A percentile compares a stretch with the other conserved stretches of the same genome.
Evolutionary conservation across 1,139 yeast genomes (phyloP).

Genomic region (Sugiyamaella neomexicana): DNA sequence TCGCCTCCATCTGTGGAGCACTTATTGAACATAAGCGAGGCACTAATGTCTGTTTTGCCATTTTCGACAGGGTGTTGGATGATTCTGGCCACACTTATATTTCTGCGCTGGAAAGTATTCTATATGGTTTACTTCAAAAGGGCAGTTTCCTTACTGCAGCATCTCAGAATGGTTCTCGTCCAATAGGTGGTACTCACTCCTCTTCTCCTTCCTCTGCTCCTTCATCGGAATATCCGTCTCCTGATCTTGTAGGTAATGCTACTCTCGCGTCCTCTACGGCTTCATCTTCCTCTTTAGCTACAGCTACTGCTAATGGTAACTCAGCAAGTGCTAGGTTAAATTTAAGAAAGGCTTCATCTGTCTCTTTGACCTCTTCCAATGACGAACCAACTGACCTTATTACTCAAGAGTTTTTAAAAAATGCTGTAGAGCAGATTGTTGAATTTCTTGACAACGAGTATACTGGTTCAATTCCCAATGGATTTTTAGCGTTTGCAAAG

Average conservation of each 20-base stretch:
- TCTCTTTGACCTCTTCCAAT: conserved; percentile 24
- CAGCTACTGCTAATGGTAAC: conserved; percentile 6
- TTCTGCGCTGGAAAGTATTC: conserved; percentile 29
- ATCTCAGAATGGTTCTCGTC: conserved; percentile 1
- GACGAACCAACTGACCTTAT: conserved; percentile 16
- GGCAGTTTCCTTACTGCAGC: conserved; percentile 31
- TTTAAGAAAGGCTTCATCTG: conserved; percentile 23
- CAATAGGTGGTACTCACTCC: conserved; percentile 3
- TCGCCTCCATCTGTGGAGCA: conserved; percentile 34
- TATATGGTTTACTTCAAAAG: conserved; percentile 31
- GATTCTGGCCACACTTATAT: conserved; percentile 29
- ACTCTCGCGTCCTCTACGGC: conserved; percentile 20
- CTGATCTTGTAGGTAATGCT: conserved; percentile 28
- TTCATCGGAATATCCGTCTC: conserved; percentile 30
- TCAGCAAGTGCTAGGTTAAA: conserved; percentile 8
- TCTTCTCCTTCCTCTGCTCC: conserved; percentile 25
- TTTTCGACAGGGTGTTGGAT: conserved; percentile 30
- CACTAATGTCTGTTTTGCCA: conserved; percentile 29
- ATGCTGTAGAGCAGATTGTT: conserved; percentile 25
- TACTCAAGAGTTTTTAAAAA: conserved; percentile 24
- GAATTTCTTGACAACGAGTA: conserved; percentile 29
- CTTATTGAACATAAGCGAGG: conserved; percentile 30
- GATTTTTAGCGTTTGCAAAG: conserved; percentile 29
- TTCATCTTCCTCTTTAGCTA: conserved; percentile 15
- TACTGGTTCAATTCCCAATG: conserved; percentile 30